Percentiles rank a stretch among this genome's conserved stretches.
phyloP scores from a whole-genome alignment of 345 rosid species.

The Lepidium africanum region DNA sequence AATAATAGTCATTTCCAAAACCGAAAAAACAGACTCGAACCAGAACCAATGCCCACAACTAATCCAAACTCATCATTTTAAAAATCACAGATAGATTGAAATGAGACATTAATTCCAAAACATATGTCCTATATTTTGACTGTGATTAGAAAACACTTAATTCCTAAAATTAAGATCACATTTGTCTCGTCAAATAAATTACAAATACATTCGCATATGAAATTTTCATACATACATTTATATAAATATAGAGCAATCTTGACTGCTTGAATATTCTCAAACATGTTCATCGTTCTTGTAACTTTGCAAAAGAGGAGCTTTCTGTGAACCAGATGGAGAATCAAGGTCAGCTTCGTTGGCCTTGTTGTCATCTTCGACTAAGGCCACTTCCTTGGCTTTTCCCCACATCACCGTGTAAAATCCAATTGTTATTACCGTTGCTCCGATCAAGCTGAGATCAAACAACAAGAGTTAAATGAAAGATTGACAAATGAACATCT shows the following conservation, averaged over 20 bases:
- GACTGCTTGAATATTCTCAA: conserved; percentile 12
- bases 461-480: background rate
- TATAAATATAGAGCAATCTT: background rate
- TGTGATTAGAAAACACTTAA: conserved; percentile 7
- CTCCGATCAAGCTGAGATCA: conserved; percentile 55
- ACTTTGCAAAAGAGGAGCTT: conserved; percentile 54
- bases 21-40: too few relatives aligned
- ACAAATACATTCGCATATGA: conserved; percentile 11
- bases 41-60: too few relatives aligned
- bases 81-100: too few relatives aligned
- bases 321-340: conserved; percentile 28
- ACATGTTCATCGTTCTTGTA: conserved; percentile 36
- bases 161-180: conserved; percentile 7
- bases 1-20: too few relatives aligned
- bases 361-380: conserved; percentile 34
- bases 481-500: background rate
- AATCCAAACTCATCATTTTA: too few relatives aligned
- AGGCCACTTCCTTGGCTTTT: conserved; percentile 53
- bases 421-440: conserved; percentile 60
- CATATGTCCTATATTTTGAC: background rate
- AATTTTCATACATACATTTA: background rate
- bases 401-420: conserved; percentile 94
- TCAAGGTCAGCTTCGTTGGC: conserved; percentile 19
- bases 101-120: too few relatives aligned
- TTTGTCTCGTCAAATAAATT: conserved; percentile 15